Evolutionary conservation across 202 grass and related monocot genomes (phyloP).

Genomic region (Panicum virgatum): DNA sequence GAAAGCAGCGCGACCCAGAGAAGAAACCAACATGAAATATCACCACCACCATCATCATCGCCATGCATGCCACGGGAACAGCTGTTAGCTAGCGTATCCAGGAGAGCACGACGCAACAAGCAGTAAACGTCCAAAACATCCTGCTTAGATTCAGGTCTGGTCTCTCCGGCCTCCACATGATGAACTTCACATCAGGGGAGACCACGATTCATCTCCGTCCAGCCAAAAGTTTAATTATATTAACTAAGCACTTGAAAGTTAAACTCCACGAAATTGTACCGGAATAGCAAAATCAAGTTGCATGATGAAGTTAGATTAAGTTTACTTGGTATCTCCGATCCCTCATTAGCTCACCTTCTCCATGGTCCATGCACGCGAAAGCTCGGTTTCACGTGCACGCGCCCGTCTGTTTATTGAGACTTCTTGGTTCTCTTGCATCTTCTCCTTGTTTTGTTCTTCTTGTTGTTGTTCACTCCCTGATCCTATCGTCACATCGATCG

Average conservation of each 20-base stretch:
- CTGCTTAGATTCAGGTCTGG: slow-evolving; percentile 31
- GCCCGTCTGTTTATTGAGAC: slow-evolving; percentile 24
- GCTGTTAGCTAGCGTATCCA: background rate
- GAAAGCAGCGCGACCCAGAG: slow-evolving; percentile 53
- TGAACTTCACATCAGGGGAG: slow-evolving; percentile 17
- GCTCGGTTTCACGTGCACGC: background rate
- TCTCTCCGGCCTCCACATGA: slow-evolving; percentile 33
- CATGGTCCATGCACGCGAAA: slow-evolving; percentile 6
- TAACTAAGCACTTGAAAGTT: background rate
- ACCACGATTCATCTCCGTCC: background rate
- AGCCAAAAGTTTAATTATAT: background rate
- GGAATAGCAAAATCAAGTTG: background rate
- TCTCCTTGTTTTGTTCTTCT: background rate
- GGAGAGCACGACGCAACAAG: slow-evolving; percentile 27
- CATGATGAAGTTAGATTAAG: slow-evolving; percentile 6
- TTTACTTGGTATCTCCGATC: background rate
- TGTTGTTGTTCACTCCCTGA: background rate
- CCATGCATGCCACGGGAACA: background rate
- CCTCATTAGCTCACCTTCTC: background rate
- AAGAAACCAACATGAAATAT: slow-evolving; percentile 68
- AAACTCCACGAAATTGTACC: slow-evolving; percentile 4
- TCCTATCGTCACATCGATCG: background rate
- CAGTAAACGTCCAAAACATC: slow-evolving; percentile 31
- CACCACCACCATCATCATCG: background rate
- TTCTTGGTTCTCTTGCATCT: background rate